Evolutionary conservation across 1,284 basidiomycete genomes (phyloP).

Genomic region (Malassezia japonica): DNA sequence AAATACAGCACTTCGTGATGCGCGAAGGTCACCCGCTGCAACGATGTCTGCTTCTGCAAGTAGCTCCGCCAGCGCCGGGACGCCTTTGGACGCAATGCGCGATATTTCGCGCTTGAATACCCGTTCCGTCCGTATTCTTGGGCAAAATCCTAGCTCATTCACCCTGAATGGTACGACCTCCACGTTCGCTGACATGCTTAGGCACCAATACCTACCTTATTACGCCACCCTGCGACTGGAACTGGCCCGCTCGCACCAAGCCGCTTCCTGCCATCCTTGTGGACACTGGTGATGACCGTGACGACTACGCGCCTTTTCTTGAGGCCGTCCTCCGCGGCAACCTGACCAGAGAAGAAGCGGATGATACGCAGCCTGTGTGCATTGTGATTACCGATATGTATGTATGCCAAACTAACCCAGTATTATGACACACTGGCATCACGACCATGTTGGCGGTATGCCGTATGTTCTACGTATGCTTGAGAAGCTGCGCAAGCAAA

Average conservation of each 20-base stretch:
- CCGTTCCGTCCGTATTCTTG: conserved; percentile 51
- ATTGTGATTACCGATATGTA: conserved; percentile 30
- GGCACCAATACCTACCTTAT: conserved; percentile 90
- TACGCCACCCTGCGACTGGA: conserved; percentile 31
- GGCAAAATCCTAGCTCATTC: conserved; percentile 78
- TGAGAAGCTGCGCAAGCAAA: conserved; percentile 46
- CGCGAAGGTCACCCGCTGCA: too few species aligned
- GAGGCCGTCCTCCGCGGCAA: conserved; percentile 54
- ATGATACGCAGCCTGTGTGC: conserved; percentile 21
- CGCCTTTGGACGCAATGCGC: conserved; percentile 10
- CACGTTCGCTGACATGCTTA: background rate
- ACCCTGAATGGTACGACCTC: conserved; percentile 66
- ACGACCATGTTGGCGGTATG: conserved; percentile 74
- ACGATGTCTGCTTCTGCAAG: background rate
- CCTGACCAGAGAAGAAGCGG: conserved; percentile 18
- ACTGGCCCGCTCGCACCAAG: conserved; percentile 47
- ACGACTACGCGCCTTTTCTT: conserved; percentile 62
- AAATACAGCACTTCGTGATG: too few species aligned
- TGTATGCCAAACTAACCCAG: conserved; percentile 51
- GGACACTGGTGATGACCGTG: conserved; percentile 75
- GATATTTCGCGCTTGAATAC: conserved; percentile 19
- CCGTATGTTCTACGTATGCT: conserved; percentile 63
- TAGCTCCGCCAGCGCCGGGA: background rate
- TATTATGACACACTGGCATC: conserved; percentile 80
- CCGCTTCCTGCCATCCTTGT: conserved; percentile 62